Conservation (phyloP, 2,329 filamentous ascomycete species). For the Botrytis aclada region DNA sequence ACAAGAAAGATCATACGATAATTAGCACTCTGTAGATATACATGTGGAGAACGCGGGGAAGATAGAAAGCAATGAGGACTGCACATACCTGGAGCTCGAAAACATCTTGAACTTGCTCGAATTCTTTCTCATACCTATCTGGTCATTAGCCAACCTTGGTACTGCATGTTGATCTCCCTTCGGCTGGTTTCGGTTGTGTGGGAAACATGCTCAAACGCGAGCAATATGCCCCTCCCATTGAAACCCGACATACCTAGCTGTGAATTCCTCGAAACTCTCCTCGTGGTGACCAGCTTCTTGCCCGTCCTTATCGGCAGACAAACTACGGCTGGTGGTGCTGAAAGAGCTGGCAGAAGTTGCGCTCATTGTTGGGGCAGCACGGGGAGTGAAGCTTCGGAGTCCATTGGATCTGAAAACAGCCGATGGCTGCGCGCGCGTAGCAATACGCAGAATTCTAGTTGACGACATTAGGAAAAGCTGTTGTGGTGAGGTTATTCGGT, state of each 20-base stretch:
- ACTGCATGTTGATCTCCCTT: constrained; percentile 36
- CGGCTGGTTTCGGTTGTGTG: constrained; percentile 25
- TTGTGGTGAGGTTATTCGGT: constrained; percentile 23
- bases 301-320: constrained; percentile 50
- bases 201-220: constrained; percentile 28
- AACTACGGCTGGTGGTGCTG: constrained; percentile 55
- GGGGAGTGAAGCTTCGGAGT: constrained; percentile 56
- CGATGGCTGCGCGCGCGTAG: constrained; percentile 60
- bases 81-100: constrained; percentile 94
- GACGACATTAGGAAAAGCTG: constrained; percentile 57
- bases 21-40: constrained; percentile 28
- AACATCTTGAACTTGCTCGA: constrained; percentile 94
- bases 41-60: constrained; percentile 1
- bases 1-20: constrained; percentile 27
- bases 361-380: constrained; percentile 48
- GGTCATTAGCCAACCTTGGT: constrained; percentile 40
- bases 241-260: constrained; percentile 69
- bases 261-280: constrained; percentile 99
- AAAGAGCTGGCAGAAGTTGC: constrained; percentile 53
- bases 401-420: constrained; percentile 63
- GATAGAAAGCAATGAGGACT: background rate
- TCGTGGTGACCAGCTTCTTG: constrained; percentile 65
- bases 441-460: constrained; percentile 65
- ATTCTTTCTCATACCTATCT: constrained; percentile 97
- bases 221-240: constrained; percentile 28